Conservation (phyloP, 257 asterid genomes). For the Schizonepeta tenuifolia region DNA sequence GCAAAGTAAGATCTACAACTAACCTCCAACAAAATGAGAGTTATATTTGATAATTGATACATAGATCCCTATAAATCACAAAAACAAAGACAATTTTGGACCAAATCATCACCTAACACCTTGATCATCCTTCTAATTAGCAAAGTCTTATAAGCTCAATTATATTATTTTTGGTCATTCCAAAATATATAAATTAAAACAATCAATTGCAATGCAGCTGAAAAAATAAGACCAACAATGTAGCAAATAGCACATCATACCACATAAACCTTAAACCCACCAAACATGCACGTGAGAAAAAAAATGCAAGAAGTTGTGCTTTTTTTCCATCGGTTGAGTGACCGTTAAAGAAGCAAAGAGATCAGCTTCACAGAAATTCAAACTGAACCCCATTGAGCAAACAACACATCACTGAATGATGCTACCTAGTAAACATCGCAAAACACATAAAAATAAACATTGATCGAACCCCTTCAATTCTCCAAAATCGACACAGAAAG, state of each 20-base stretch:
- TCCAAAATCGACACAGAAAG: slow-evolving; percentile 14
- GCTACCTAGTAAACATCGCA: slow-evolving; percentile 34
- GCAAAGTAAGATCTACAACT: slow-evolving; percentile 26
- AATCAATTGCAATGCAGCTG: slow-evolving; percentile 12
- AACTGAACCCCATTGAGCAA: slow-evolving; percentile 24
- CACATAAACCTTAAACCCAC: slow-evolving; percentile 10
- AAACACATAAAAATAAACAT: slow-evolving; percentile 5
- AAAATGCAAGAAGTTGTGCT: neutral
- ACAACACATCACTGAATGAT: slow-evolving; percentile 26
- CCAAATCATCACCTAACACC: slow-evolving; percentile 29
- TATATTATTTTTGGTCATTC: neutral
- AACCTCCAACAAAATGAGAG: slow-evolving; percentile 4
- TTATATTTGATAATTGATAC: too few relatives aligned
- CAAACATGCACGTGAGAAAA: slow-evolving; percentile 5
- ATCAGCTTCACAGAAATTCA: neutral
- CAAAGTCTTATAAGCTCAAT: neutral
- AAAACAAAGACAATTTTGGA: neutral
- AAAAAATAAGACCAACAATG: slow-evolving; percentile 22
- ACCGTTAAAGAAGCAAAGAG: slow-evolving; percentile 18
- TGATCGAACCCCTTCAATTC: slow-evolving; percentile 18
- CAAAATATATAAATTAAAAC: slow-evolving; percentile 34
- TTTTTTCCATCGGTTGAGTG: slow-evolving; percentile 6
- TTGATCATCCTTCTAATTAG: slow-evolving; percentile 11
- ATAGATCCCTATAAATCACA: slow-evolving; percentile 3
- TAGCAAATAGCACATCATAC: slow-evolving; percentile 32